phyloP scores from a whole-genome alignment of 1,284 basidiomycete genomes.

The Sanghuangporus sanghuang region DNA sequence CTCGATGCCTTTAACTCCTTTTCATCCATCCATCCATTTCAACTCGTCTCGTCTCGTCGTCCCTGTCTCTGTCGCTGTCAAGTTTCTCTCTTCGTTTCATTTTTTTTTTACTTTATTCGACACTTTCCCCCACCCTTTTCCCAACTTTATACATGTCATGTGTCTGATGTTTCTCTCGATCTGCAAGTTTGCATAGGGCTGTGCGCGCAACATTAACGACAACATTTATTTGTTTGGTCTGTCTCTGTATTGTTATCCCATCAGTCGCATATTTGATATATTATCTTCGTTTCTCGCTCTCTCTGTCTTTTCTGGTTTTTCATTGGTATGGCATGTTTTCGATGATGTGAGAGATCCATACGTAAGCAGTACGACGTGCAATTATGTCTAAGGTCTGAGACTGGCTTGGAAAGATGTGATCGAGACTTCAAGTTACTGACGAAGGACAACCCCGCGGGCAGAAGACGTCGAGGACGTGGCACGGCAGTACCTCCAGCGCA shows the following conservation, averaged over 20 bases:
- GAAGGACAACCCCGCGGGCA: too few relatives aligned
- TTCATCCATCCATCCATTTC: neutral
- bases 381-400: too few relatives aligned
- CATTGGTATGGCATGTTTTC: neutral
- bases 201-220: conserved; percentile 5
- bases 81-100: neutral
- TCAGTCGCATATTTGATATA: conserved; percentile 15
- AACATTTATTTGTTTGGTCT: neutral
- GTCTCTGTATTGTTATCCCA: conserved; percentile 16
- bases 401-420: too few relatives aligned
- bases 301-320: neutral
- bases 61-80: neutral
- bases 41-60: neutral
- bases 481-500: too few relatives aligned
- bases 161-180: neutral
- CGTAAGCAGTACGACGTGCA: too few relatives aligned
- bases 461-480: too few relatives aligned
- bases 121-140: neutral
- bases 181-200: conserved; percentile 15
- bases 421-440: too few relatives aligned
- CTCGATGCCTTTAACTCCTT: neutral
- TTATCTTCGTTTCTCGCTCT: neutral
- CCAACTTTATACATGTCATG: neutral
- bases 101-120: neutral
- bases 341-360: too few relatives aligned